Percentiles rank a stretch among this genome's conserved stretches.
Evolutionary conservation across 2,329 filamentous ascomycete species (phyloP).

Genomic region (Trichoderma oligosporum): DNA sequence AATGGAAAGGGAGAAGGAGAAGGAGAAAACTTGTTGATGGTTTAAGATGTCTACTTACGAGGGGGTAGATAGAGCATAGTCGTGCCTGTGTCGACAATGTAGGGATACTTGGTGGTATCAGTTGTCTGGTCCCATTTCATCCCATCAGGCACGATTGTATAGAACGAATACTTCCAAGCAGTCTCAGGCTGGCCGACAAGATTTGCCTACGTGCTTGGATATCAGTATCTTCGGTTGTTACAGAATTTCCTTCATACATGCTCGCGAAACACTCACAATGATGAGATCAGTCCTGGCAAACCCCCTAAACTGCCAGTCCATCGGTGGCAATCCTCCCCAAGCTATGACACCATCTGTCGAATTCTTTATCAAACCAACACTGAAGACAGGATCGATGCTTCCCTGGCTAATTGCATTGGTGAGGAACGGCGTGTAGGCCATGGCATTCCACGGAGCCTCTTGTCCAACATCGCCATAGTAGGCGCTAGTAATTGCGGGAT

Average conservation of each 20-base stretch:
- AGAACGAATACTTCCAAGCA: conserved; percentile 48
- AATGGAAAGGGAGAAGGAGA: no score
- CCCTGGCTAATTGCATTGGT: conserved; percentile 47
- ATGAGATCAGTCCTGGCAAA: conserved; percentile 41
- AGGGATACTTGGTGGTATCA: conserved; percentile 43
- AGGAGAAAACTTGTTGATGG: no score
- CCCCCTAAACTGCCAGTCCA: conserved; percentile 30
- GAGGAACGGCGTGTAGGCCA: conserved; percentile 47
- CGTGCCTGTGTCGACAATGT: conserved; percentile 51
- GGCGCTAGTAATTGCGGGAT: conserved; percentile 47
- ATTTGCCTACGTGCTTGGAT: conserved; percentile 37
- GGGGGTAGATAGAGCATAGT: conserved; percentile 49
- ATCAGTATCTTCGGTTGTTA: no score
- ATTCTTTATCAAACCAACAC: conserved; percentile 46
- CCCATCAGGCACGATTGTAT: conserved; percentile 50
- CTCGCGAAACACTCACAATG: conserved; percentile 36
- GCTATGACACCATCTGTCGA: conserved; percentile 44
- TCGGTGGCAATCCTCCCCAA: conserved; percentile 45
- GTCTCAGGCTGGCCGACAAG: conserved; percentile 38
- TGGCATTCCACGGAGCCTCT: conserved; percentile 37
- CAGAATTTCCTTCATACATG: not conserved
- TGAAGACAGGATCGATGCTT: conserved; percentile 43
- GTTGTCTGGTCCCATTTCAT: conserved; percentile 42
- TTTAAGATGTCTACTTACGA: conserved; percentile 34
- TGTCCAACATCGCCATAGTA: conserved; percentile 40